Evolutionary conservation across 805 yeast species (phyloP), one percentile per base, ranked within the genome.

Genomic region (Metschnikowia picachoensis): DNA sequence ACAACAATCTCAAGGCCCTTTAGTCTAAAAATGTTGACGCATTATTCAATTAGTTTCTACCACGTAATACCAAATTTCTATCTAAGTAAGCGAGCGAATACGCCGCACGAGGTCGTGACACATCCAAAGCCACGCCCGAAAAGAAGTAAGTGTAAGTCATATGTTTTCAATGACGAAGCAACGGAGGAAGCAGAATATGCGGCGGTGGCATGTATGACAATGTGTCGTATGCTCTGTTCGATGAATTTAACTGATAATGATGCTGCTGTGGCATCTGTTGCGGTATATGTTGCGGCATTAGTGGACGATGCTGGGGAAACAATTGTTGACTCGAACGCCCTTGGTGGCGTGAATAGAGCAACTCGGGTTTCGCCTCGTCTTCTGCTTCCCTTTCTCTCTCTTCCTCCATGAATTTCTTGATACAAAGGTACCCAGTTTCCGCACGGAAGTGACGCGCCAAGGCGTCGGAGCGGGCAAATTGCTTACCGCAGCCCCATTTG

Each of bases 401-500:
- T 49, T 82, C 88, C 30, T 75, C 78, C 72, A 83, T 73, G 50
- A 85, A 67, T 3, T 87, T 87, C 49, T 74, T 69, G 43, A 85
- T 77, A 60, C 94, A 85, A 15, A 72, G 64, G 71, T 84, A 77
- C 1, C 94, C 94, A 0, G 86, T 79, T 49, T 84, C 92, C 2
- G 91, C 82, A 46, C 87, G 68, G 59, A 85, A 84, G 58, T 85
- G 94, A 42, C 92, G 73, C 2, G 86, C 81, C 35, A 85, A 70
- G 0, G 92, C 94, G 61, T 86, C 94, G 2, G 87, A 82, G 35
- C 94, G 69, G 5, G 91, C 89, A 63, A 85, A 85, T 51, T 74
- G 72, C 59, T 81, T 79, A 13, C 85, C 83, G 61, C 92, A 85
- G 3, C 91, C 92, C 91, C 92, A 84, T 52, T 66, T 64, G 3